phyloP scores from a whole-genome alignment of 768 basidiomycete genomes.

The Albatrellus ellisii region DNA sequence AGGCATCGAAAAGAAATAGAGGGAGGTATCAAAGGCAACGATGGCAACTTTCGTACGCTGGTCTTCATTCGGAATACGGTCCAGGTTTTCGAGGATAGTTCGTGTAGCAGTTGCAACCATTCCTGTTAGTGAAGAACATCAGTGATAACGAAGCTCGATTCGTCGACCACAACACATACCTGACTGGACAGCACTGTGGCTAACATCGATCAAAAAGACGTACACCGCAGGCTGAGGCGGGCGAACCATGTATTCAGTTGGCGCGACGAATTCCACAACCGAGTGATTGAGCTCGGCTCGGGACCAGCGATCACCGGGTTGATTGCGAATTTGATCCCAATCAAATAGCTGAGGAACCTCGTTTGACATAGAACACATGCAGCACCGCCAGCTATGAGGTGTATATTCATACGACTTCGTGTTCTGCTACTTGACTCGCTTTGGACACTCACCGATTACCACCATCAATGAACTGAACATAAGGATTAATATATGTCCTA shows the following conservation, averaged over 20 bases:
- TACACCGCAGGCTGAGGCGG: constrained; percentile 97
- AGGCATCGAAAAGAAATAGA: constrained; percentile 95
- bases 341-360: constrained; percentile 98
- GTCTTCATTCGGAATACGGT: constrained; percentile 92
- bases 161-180: constrained; percentile 30
- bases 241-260: constrained; percentile 99
- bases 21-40: constrained; percentile 80
- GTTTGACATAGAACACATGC: constrained; percentile 97
- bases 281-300: constrained; percentile 88
- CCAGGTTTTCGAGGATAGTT: constrained; percentile 90
- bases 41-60: constrained; percentile 85
- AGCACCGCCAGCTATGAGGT: constrained; percentile 82
- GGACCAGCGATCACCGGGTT: constrained; percentile 91
- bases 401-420: background rate
- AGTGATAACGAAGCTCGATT: background rate
- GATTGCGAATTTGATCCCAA: constrained; percentile 90
- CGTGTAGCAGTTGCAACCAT: constrained; percentile 99
- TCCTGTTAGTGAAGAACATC: constrained; percentile 30
- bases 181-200: constrained; percentile 82
- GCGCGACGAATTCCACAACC: constrained; percentile 94
- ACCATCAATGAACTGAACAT: constrained; percentile 69
- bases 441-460: constrained; percentile 59
- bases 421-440: background rate
- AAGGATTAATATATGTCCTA: constrained; percentile 45
- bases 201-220: constrained; percentile 94